Percentiles rank a stretch among this genome's conserved stretches.
These are phyloP conservation scores for Geotrichum siamense DNA, from an alignment of 1,139 yeast species.

Conservation along the genomic window DNA sequence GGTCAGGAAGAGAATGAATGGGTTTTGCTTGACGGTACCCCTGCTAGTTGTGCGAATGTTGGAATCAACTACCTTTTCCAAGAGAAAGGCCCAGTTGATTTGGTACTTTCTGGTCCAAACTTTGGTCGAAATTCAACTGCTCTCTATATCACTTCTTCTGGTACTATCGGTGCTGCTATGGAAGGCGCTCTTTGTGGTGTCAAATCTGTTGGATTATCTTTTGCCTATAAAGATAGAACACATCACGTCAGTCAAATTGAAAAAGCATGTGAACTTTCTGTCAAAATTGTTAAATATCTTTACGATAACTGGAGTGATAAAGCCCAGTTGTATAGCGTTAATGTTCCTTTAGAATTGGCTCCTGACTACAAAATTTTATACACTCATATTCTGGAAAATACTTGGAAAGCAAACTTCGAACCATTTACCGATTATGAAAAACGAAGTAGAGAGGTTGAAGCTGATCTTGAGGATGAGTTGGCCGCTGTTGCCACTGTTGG, in stretches of 20 bases:
- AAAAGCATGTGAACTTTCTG: constrained; percentile 63
- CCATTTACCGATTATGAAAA: constrained; percentile 21
- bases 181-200: constrained; percentile 81
- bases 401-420: constrained; percentile 62
- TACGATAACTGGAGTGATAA: constrained; percentile 48
- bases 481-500: constrained; percentile 15
- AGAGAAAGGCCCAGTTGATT: constrained; percentile 58
- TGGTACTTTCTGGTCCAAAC: constrained; percentile 91
- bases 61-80: constrained; percentile 69
- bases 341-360: constrained; percentile 63
- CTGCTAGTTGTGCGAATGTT: constrained; percentile 90
- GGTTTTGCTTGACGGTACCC: constrained; percentile 84
- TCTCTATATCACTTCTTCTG: constrained; percentile 83
- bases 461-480: constrained; percentile 15
- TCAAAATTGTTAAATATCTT: constrained; percentile 54
- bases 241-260: constrained; percentile 50
- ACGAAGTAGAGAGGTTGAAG: neutral
- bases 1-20: constrained; percentile 58
- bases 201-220: constrained; percentile 73
- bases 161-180: constrained; percentile 98
- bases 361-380: constrained; percentile 53
- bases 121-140: constrained; percentile 90
- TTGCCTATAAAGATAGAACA: constrained; percentile 55
- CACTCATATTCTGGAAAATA: constrained; percentile 71
- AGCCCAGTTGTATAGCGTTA: constrained; percentile 73